A percentile compares a stretch with the other conserved stretches of the same genome.
These are phyloP conservation scores for Colletotrichum siamense DNA, from an alignment of 2,329 filamentous ascomycete species.

Conservation along the genomic window DNA sequence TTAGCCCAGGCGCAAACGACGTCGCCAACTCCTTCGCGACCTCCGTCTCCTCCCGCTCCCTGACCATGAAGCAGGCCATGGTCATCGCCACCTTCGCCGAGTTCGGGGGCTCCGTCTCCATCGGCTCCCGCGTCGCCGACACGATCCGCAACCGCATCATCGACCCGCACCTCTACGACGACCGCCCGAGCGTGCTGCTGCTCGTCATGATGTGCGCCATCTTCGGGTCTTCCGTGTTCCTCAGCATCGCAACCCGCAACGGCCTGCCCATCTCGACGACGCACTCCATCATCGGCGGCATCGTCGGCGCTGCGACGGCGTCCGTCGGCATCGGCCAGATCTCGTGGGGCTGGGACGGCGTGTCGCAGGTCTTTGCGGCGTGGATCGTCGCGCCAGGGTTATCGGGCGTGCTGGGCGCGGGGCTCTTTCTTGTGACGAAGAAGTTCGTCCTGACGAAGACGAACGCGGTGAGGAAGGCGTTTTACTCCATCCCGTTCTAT, in stretches of 20 bases:
- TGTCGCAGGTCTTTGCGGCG: conserved; percentile 42
- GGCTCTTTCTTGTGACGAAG: conserved; percentile 40
- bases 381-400: conserved; percentile 42
- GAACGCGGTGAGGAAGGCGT: conserved; percentile 35
- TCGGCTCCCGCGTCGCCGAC: conserved; percentile 41
- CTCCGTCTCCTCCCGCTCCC: conserved; percentile 49
- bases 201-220: conserved; percentile 61
- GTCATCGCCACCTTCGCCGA: conserved; percentile 47
- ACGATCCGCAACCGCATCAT: conserved; percentile 55
- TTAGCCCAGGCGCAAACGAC: conserved; percentile 50
- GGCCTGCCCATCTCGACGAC: conserved; percentile 61
- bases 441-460: conserved; percentile 31
- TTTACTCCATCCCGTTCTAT: conserved; percentile 40
- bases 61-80: conserved; percentile 54
- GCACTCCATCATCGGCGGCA: conserved; percentile 52
- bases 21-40: conserved; percentile 54
- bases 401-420: conserved; percentile 34
- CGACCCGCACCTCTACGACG: conserved; percentile 45
- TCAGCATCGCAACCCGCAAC: conserved; percentile 55
- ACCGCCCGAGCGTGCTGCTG: conserved; percentile 52
- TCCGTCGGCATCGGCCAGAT: conserved; percentile 39
- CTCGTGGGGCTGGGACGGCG: conserved; percentile 41
- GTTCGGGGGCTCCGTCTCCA: conserved; percentile 47
- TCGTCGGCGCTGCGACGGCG: conserved; percentile 41
- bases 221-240: conserved; percentile 54